phyloP scores from a whole-genome alignment of 176 grass and related monocot species.

The Rhipidocladum racemiflorum region DNA sequence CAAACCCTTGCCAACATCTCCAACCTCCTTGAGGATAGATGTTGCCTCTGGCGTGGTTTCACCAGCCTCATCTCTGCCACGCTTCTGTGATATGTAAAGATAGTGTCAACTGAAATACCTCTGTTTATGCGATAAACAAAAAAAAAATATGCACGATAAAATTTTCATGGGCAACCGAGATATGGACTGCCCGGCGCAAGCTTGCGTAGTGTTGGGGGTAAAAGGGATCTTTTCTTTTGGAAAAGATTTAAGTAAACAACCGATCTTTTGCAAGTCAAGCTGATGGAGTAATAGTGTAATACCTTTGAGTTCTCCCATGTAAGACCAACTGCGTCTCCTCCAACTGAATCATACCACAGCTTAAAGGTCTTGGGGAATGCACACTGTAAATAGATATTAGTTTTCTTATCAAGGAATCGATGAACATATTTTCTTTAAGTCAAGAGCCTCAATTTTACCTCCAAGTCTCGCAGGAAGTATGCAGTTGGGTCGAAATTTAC shows the following conservation, averaged over 20 bases:
- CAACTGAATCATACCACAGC: slow-evolving; percentile 81
- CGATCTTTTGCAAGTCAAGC: neutral
- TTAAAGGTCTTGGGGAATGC: slow-evolving; percentile 69
- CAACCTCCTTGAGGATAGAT: slow-evolving; percentile 70
- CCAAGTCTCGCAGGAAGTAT: slow-evolving; percentile 69
- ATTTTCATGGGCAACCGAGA: neutral
- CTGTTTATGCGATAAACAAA: neutral
- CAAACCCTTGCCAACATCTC: slow-evolving; percentile 78
- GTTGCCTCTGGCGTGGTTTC: slow-evolving; percentile 39
- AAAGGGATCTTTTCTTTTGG: neutral
- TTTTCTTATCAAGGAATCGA: slow-evolving; percentile 16
- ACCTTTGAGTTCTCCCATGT: slow-evolving; percentile 91
- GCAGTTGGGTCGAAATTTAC: slow-evolving; percentile 73
- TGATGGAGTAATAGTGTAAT: slow-evolving; percentile 32
- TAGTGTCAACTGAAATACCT: slow-evolving; percentile 3
- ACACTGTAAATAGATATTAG: slow-evolving; percentile 42
- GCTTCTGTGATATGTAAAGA: slow-evolving; percentile 61
- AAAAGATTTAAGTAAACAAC: neutral
- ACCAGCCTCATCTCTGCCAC: slow-evolving; percentile 56
- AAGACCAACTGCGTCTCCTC: slow-evolving; percentile 84
- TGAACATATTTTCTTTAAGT: neutral
- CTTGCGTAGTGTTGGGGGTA: neutral
- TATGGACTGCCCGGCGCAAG: neutral
- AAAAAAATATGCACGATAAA: neutral
- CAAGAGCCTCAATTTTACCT: slow-evolving; percentile 46